A percentile compares a stretch with the other conserved stretches of the same genome.
phyloP scores from a whole-genome alignment of 192 early-diverging fungal genomes.

The Coemansia sp. region DNA sequence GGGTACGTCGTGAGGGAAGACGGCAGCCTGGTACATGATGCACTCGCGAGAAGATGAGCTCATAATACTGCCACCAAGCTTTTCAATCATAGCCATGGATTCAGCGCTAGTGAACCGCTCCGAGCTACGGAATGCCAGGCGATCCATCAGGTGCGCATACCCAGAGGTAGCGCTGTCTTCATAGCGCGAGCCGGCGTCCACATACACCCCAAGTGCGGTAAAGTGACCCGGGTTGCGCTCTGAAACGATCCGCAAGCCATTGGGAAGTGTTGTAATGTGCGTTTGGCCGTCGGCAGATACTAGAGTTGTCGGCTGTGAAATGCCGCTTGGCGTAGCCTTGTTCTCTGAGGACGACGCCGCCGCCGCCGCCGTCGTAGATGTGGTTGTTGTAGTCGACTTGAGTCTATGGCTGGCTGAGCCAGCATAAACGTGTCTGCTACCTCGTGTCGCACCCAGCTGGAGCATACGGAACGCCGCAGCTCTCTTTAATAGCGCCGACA shows the following conservation, averaged over 20 bases:
- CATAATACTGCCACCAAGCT: conserved; percentile 88
- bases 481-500: conserved; percentile 12
- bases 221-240: conserved; percentile 88
- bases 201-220: conserved; percentile 84
- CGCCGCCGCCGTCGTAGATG: background rate
- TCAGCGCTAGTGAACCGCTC: conserved; percentile 65
- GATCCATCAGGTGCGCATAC: conserved; percentile 85
- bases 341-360: background rate
- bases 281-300: conserved; percentile 41
- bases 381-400: conserved; percentile 29
- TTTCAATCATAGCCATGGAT: conserved; percentile 78
- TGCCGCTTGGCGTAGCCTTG: conserved; percentile 14
- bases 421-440: background rate
- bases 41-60: conserved; percentile 89
- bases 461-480: background rate
- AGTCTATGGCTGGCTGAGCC: background rate
- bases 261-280: conserved; percentile 79
- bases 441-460: background rate
- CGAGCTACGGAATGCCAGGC: conserved; percentile 93
- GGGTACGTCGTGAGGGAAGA: conserved; percentile 82
- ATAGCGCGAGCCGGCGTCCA: conserved; percentile 88
- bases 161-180: conserved; percentile 75
- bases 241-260: conserved; percentile 87
- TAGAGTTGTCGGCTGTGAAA: conserved; percentile 2
- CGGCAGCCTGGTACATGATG: conserved; percentile 94